Evolutionary conservation across 2,329 filamentous ascomycete genomes (phyloP), one percentile per base, ranked within the genome.

Genomic region (Cladosporium velox): DNA sequence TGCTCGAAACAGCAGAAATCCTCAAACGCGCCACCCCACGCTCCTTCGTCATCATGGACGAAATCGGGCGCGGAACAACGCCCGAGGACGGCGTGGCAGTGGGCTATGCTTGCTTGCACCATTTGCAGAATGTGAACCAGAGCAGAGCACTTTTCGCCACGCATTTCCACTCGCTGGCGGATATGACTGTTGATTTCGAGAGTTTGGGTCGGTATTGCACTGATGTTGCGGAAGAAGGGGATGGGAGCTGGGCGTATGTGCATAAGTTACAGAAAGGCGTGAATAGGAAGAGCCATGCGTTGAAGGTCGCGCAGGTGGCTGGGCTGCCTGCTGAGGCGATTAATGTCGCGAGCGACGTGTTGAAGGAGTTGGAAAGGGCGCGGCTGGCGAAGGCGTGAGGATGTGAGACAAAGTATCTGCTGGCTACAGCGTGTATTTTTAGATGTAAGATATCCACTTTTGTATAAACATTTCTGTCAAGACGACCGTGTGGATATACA

Each of bases 41-140:
- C 28, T 95, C 91, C 0, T 96, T 99, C 73, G 94, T 84, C 67
- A 94, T 99, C 77, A 98, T 99, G 94, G 95, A 99, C 77, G 95
- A 99, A 81, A 91, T 99, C 44, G 95, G 95, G 0, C 86, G 95
- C 58, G 95, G 95, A 10, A 99, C 96, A 0, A 97, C 95, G 24
- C 93, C 94, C 0, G 90, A 94, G 73, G 95, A 98, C 76, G 95
- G 95, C 2, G 86, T 90, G 2, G 95, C 95, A 0, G 90, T 99
- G 1, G 92, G 92, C 0, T 98, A 91, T 77, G 95, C 94, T 1
- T 93, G 90, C 73, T 81, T 99, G 59, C 87, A 94, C 74, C 92
- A 98, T 77, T 82, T 99, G 18, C 90, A 92, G 71, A 84, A 88
- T 59, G 82, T 90, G 26, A 97, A 95, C 76, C 83, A 84, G 75